Percentiles rank a stretch among this genome's conserved stretches.
Conservation (phyloP, 1,139 yeast species). For the Pichia sp. region DNA sequence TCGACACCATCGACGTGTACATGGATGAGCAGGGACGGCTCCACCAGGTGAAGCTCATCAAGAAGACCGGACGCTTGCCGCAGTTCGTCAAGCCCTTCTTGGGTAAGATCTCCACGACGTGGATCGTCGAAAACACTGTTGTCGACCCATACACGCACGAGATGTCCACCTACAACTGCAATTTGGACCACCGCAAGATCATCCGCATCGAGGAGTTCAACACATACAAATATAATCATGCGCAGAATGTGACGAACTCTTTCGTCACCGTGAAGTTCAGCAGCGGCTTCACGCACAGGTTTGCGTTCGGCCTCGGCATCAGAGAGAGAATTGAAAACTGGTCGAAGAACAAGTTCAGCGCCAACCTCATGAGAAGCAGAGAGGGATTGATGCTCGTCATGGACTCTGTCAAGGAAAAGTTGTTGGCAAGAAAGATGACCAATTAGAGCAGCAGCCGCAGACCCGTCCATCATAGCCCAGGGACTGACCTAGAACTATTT, state of each 20-base stretch:
- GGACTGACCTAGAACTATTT: no score
- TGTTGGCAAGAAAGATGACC: constrained; percentile 13
- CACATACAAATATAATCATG: constrained; percentile 40
- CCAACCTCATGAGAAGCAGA: constrained; percentile 63
- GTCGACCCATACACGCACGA: constrained; percentile 59
- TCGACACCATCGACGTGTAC: constrained; percentile 65
- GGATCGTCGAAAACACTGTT: constrained; percentile 79
- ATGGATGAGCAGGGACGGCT: constrained; percentile 63
- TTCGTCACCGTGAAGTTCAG: constrained; percentile 60
- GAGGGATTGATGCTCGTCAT: constrained; percentile 77
- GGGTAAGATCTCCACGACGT: constrained; percentile 68
- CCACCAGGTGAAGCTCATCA: constrained; percentile 69
- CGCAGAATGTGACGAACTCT: constrained; percentile 38
- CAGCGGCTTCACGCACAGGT: constrained; percentile 53
- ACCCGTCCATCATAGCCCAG: no score
- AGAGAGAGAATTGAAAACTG: constrained; percentile 76
- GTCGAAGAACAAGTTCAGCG: constrained; percentile 69
- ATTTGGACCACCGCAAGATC: constrained; percentile 79
- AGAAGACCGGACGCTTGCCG: constrained; percentile 80
- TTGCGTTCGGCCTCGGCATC: constrained; percentile 42
- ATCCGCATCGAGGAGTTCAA: constrained; percentile 78
- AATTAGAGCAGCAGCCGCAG: no score
- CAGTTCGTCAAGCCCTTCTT: constrained; percentile 73
- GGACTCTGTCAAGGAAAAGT: constrained; percentile 40
- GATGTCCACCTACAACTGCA: constrained; percentile 72